Evolutionary conservation across 2,329 filamentous ascomycete species (phyloP).

Genomic region (Passalora sequoiae): DNA sequence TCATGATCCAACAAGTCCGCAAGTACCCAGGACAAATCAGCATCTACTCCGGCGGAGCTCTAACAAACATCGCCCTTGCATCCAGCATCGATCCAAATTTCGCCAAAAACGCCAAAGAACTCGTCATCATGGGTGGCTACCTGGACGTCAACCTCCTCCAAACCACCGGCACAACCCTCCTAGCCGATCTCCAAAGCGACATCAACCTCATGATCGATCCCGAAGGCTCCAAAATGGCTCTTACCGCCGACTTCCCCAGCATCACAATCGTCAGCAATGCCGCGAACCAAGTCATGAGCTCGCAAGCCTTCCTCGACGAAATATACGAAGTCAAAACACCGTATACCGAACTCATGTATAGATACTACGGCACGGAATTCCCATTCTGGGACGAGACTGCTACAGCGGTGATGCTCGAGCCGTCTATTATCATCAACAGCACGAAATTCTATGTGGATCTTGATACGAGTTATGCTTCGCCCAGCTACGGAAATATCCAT

Average conservation of each 20-base stretch:
- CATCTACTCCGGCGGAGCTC: conserved; percentile 44
- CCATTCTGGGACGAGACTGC: conserved; percentile 48
- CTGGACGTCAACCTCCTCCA: conserved; percentile 38
- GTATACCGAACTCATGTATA: conserved; percentile 38
- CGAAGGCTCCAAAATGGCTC: conserved; percentile 46
- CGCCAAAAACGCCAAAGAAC: conserved; percentile 42
- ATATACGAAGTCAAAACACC: conserved; percentile 36
- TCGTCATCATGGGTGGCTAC: conserved; percentile 50
- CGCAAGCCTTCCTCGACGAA: conserved; percentile 38
- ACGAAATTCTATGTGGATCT: conserved; percentile 42
- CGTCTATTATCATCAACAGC: conserved; percentile 36
- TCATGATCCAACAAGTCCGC: conserved; percentile 44
- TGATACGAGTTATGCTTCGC: conserved; percentile 39
- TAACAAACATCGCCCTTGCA: conserved; percentile 49
- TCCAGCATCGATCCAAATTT: conserved; percentile 45
- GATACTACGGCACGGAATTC: conserved; percentile 38
- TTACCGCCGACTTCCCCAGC: conserved; percentile 45
- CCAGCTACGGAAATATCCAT: conserved; percentile 42
- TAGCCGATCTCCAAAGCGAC: conserved; percentile 30
- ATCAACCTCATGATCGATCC: conserved; percentile 51
- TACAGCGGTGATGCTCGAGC: conserved; percentile 39
- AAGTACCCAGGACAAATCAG: conserved; percentile 48
- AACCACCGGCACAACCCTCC: conserved; percentile 28
- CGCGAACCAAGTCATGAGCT: conserved; percentile 45
- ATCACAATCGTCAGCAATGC: conserved; percentile 44